Evolutionary conservation across 345 rosid species (phyloP).

Genomic region (Laguncularia racemosa): DNA sequence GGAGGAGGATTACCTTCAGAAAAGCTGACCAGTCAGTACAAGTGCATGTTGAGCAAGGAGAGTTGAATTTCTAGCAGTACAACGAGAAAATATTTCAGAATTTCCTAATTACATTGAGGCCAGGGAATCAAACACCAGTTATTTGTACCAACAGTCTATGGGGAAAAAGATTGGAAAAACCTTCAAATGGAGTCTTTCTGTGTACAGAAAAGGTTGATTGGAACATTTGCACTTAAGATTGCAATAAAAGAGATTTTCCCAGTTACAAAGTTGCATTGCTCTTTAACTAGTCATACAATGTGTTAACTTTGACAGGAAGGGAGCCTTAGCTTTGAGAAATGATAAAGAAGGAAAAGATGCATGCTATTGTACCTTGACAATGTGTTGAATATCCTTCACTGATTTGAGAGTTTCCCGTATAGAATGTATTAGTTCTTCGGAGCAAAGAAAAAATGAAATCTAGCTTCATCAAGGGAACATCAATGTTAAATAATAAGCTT

Average conservation of each 20-base stretch:
- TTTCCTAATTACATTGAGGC: background rate
- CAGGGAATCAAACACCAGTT: background rate
- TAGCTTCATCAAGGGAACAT: slow-evolving; percentile 37
- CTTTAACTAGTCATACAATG: too few species aligned
- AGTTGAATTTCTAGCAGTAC: slow-evolving; percentile 72
- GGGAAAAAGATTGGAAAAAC: too few species aligned
- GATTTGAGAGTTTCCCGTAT: slow-evolving; percentile 78
- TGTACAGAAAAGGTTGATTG: too few species aligned
- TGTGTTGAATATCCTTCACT: slow-evolving; percentile 70
- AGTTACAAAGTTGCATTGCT: too few species aligned
- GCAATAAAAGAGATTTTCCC: too few species aligned
- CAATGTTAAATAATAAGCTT: background rate
- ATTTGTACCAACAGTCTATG: too few species aligned
- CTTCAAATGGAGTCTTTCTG: too few species aligned
- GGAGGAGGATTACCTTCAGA: slow-evolving; percentile 51
- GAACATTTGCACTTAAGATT: too few species aligned
- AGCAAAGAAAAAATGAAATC: slow-evolving; percentile 80
- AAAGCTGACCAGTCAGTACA: slow-evolving; percentile 80
- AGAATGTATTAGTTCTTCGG: slow-evolving; percentile 79
- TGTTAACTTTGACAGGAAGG: background rate
- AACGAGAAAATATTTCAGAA: slow-evolving; percentile 14
- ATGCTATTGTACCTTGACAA: slow-evolving; percentile 56
- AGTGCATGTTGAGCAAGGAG: slow-evolving; percentile 70
- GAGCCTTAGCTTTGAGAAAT: slow-evolving; percentile 2
- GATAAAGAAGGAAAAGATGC: slow-evolving; percentile 6